Evolutionary conservation across 192 early-diverging fungal species (phyloP).

Genomic region (Entomortierella chlamydospora): DNA sequence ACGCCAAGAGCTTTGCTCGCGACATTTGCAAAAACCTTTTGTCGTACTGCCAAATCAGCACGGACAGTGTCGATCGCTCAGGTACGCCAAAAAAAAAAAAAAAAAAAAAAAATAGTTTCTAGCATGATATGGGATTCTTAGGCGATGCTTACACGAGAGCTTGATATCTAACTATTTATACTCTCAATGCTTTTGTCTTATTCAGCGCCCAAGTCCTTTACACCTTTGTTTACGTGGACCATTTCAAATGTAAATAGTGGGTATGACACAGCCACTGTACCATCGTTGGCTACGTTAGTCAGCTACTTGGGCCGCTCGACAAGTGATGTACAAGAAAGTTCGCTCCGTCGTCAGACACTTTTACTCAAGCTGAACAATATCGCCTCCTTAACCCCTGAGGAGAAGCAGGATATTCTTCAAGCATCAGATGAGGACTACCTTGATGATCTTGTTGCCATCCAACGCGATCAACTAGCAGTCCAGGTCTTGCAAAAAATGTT

Average conservation of each 20-base stretch:
- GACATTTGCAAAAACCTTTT: conserved; percentile 66
- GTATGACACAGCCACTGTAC: conserved; percentile 26
- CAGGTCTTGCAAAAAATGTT: conserved; percentile 58
- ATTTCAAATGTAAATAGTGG: conserved; percentile 33
- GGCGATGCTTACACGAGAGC: too few relatives aligned
- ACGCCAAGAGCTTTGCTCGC: conserved; percentile 56
- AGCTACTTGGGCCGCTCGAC: conserved; percentile 34
- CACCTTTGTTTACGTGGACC: conserved; percentile 48
- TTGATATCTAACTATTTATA: too few relatives aligned
- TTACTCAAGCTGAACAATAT: conserved; percentile 36
- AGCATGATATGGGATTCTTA: too few relatives aligned
- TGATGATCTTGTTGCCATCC: conserved; percentile 55
- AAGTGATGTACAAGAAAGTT: conserved; percentile 35
- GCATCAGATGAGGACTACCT: conserved; percentile 46
- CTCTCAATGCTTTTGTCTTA: not conserved
- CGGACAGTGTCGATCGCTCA: conserved; percentile 33
- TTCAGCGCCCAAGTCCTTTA: conserved; percentile 18
- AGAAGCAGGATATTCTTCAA: conserved; percentile 49
- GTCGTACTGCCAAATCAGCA: conserved; percentile 62
- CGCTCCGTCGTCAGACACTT: conserved; percentile 42
- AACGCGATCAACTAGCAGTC: conserved; percentile 61
- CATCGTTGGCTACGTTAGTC: conserved; percentile 54
- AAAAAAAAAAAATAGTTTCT: too few relatives aligned
- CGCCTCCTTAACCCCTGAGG: conserved; percentile 42
- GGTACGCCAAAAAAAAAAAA: conserved; percentile 15